Base-by-base conservation (phyloP, 208 protist genomes). In the Leishmania martiniquensis region DNA sequence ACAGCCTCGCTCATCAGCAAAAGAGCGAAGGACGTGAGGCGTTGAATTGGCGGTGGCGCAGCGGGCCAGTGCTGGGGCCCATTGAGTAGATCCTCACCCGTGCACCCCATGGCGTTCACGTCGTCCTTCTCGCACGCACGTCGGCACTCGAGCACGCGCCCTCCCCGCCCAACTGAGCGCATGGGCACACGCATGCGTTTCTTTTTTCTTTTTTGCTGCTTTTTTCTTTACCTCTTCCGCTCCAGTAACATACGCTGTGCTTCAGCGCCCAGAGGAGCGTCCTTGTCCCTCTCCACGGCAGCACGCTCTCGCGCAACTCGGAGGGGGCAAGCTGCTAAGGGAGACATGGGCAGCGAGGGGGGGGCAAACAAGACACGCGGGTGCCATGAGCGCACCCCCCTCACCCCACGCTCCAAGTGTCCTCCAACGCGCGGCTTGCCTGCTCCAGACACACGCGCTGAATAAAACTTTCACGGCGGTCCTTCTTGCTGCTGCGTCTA, bases 391-490 rank as follows among this genome's bases (percentile, higher is more conserved):
- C 65, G n/a, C 65, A 49, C 65, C 37, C 39, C 51, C 65, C 47
- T 69, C 34, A 9, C 68, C 22, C 68, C 34, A 22, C n/a, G n/a
- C n/a, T n/a, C 22, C 22, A 70, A 25, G 49, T 55, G 63, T 86
- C 49, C 12, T 78, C 55, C 71, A 81, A 29, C 15, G 60, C 51
- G 62, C 62, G 77, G 3, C 72, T 57, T n/a, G 78, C 84, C 60
- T 83, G 71, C 60, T 88, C 77, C 25, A 92, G 69, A 74, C 89
- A 92, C 44, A 80, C 42, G 6, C 62, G 57, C 76, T 87, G 76
- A 67, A 92, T 76, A 54, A 90, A 85, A 55, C 80, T 89, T 34
- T 55, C 34, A 1, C 75, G 67, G n/a, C n/a, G n/a, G 47, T 75
- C 60, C 15, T 68, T 78, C 60, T 78, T 80, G 17, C 45, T 37